Percentiles rank a stretch among this genome's conserved stretches.
Evolutionary conservation across 495 filamentous ascomycete species (phyloP).

Genomic region (Talaromyces thailandensis): DNA sequence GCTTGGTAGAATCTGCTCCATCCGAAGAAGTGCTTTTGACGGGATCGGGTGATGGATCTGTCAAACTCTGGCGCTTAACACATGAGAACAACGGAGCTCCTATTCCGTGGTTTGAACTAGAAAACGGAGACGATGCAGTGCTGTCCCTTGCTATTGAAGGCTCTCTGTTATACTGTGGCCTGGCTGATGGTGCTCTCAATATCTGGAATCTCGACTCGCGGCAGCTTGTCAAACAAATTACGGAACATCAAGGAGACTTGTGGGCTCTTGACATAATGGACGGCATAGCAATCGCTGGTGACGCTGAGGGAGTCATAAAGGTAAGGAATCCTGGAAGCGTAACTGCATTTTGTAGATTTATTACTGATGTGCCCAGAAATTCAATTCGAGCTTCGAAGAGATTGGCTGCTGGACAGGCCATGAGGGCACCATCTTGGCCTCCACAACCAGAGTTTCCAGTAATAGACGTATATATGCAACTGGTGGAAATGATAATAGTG

Average conservation of each 20-base stretch:
- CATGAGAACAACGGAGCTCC: conserved; percentile 36
- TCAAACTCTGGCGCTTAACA: conserved; percentile 79
- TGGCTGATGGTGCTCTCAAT: conserved; percentile 82
- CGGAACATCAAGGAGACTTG: conserved; percentile 71
- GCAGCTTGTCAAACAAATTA: conserved; percentile 79
- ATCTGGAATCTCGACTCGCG: conserved; percentile 95
- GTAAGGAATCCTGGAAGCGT: conserved; percentile 37
- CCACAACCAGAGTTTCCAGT: conserved; percentile 57
- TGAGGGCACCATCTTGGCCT: conserved; percentile 78
- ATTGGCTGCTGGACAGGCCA: conserved; percentile 79
- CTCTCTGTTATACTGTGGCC: conserved; percentile 82
- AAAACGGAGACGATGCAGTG: conserved; percentile 74
- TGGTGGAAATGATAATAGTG: conserved; percentile 85
- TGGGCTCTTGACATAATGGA: conserved; percentile 77
- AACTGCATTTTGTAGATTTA: not conserved
- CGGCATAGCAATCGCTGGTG: conserved; percentile 76
- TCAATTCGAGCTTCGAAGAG: conserved; percentile 82
- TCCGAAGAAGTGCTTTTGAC: conserved; percentile 77
- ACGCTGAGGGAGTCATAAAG: conserved; percentile 69
- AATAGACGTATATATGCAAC: conserved; percentile 75
- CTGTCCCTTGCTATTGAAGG: conserved; percentile 78
- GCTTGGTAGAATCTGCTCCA: conserved; percentile 49
- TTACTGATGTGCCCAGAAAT: conserved; percentile 43
- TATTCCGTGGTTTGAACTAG: conserved; percentile 53
- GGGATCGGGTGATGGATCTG: conserved; percentile 85